Conservation (phyloP, 2,329 filamentous ascomycete genomes). For the Chaetomium olivaceum region DNA sequence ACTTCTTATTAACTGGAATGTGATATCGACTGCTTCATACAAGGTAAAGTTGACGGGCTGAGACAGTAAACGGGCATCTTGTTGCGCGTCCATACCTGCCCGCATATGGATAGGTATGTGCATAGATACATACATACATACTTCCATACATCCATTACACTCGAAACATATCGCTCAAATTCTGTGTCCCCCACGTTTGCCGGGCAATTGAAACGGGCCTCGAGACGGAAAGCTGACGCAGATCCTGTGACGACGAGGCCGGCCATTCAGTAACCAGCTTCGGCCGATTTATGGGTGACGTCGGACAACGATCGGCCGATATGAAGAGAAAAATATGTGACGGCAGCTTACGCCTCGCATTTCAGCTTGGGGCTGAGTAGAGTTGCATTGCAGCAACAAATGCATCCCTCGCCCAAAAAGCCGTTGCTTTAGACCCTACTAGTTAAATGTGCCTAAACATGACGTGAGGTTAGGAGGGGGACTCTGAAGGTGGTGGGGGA, state of each 20-base stretch:
- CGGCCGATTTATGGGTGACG: neutral
- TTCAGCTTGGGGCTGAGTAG: neutral
- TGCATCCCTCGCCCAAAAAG: neutral
- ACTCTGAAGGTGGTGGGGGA: neutral
- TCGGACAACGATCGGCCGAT: neutral
- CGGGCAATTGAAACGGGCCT: neutral
- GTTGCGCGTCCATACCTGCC: no score
- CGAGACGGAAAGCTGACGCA: neutral
- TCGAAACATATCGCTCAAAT: neutral
- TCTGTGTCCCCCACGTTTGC: neutral
- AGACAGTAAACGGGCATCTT: neutral
- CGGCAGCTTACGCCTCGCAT: neutral
- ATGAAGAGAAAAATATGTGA: neutral
- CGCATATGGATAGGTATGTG: no score
- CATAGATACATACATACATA: no score
- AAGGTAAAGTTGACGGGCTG: neutral
- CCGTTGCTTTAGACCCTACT: neutral
- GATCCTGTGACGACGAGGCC: slow-evolving; percentile 1
- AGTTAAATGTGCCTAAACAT: neutral
- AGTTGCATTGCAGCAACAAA: neutral
- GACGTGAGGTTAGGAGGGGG: neutral
- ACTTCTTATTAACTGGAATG: neutral
- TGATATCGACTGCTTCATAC: neutral
- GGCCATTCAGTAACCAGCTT: neutral
- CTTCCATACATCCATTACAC: no score